phyloP scores from a whole-genome alignment of 306 rosid genomes.

The Senna siamea region DNA sequence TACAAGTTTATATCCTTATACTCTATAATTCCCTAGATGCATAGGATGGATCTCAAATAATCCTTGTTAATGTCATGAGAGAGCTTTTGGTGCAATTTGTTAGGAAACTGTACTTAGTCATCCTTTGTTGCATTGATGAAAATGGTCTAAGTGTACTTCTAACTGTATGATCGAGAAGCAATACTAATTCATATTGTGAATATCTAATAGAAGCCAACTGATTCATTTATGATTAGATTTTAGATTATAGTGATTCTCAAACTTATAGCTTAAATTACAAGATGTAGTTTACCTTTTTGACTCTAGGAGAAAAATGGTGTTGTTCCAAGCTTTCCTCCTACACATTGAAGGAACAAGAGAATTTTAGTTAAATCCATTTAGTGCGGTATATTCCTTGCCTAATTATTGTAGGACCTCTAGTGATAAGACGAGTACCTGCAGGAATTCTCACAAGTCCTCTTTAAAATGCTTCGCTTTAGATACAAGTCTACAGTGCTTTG shows the following conservation, averaged over 20 bases:
- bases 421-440: neutral
- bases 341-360: neutral
- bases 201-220: too few species aligned
- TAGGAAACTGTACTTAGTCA: too few species aligned
- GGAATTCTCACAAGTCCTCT: neutral
- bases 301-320: neutral
- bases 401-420: neutral
- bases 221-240: too few species aligned
- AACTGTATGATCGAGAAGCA: too few species aligned
- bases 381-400: too few species aligned
- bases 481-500: too few species aligned
- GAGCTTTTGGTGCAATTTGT: neutral
- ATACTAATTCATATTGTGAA: too few species aligned
- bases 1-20: neutral
- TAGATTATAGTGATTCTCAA: too few species aligned
- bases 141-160: too few species aligned
- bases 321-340: neutral
- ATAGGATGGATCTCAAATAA: neutral
- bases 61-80: neutral
- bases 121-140: too few species aligned
- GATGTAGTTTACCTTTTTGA: too few species aligned
- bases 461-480: neutral
- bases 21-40: neutral
- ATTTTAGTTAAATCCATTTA: neutral
- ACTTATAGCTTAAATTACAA: too few species aligned